Evolutionary conservation across 2,329 filamentous ascomycete genomes (phyloP), one percentile per base, ranked within the genome.

Genomic region (Fusarium pilosicola): DNA sequence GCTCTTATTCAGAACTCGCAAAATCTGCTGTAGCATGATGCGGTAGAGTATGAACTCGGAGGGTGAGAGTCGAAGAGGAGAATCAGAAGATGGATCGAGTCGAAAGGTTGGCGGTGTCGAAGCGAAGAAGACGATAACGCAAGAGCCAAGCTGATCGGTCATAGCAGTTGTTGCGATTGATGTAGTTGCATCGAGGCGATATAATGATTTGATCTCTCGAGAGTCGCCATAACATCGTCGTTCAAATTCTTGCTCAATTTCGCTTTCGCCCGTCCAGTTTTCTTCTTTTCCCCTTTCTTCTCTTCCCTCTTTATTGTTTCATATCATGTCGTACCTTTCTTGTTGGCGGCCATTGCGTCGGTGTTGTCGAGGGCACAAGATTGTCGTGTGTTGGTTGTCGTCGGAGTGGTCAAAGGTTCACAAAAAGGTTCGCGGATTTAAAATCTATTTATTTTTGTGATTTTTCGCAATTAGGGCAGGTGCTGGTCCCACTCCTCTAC

Each of bases 21-120:
- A 92, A 90, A 88, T 90, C 90, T 92, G 90, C 90, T 92, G 86
- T 88, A 91, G 90, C 90, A 90, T 87, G 86, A 87, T 89, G 87
- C 87, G 82, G 74, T 72, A 70, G 65, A 67, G 64, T 59, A 68
- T 73, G 22, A 67, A 74, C 64, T 65, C 66, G 36, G 48, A 70
- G 60, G 45, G 65, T 28, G 26, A 60, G 65, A 58, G 59, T 55
- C 39, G 64, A 41, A 54, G 45, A 32, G 42, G 28, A 65, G 44
- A 41, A 55, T 36, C 41, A 62, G 48, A 69, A 70, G 42, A 49
- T 32, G 56, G 49, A 34, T 69, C 45, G 55, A 41, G 45, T 67
- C 45, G 68, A 42, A 45, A 65, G 70, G 69, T 70, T 51, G 45
- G 68, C 46, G 28, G 44, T 54, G 28, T 70, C 54, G 59, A 65